phyloP scores from a whole-genome alignment of 352 stramenopile genomes.

The Globisporangium acanthophoron region DNA sequence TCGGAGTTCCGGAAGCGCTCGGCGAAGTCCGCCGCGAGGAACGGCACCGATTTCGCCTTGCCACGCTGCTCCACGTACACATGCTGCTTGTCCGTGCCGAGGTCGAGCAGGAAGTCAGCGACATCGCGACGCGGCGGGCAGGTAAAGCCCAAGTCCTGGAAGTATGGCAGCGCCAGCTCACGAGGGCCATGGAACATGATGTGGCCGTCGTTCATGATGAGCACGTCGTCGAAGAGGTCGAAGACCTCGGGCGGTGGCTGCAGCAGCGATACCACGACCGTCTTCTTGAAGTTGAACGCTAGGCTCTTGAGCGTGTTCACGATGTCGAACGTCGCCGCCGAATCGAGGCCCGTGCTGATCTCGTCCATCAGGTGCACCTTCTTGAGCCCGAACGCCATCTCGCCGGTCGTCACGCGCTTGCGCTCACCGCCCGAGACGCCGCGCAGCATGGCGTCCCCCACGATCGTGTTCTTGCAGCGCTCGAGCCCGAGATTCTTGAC shows the following conservation, averaged over 20 bases:
- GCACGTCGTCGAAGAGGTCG: conserved; percentile 91
- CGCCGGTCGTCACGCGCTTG: conserved; percentile 68
- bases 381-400: conserved; percentile 82
- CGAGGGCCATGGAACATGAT: conserved; percentile 77
- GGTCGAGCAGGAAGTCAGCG: conserved; percentile 48
- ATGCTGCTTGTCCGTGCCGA: conserved; percentile 48
- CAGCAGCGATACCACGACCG: conserved; percentile 73
- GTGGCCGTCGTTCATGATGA: conserved; percentile 87
- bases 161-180: conserved; percentile 33
- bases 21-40: conserved; percentile 37
- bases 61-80: conserved; percentile 20
- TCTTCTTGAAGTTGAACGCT: conserved; percentile 43
- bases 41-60: conserved; percentile 13
- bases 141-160: conserved; percentile 36
- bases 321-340: conserved; percentile 56
- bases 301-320: conserved; percentile 38
- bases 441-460: conserved; percentile 55
- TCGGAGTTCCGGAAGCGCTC: conserved; percentile 40
- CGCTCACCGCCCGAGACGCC: conserved; percentile 70
- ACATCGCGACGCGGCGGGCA: conserved; percentile 45
- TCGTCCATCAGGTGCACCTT: conserved; percentile 73
- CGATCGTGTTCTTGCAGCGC: conserved; percentile 50
- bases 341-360: conserved; percentile 60
- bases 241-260: conserved; percentile 93
- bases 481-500: conserved; percentile 39